Evolutionary conservation across 2,329 filamentous ascomycete genomes (phyloP).

Genomic region (Calonectria hawksworthii): DNA sequence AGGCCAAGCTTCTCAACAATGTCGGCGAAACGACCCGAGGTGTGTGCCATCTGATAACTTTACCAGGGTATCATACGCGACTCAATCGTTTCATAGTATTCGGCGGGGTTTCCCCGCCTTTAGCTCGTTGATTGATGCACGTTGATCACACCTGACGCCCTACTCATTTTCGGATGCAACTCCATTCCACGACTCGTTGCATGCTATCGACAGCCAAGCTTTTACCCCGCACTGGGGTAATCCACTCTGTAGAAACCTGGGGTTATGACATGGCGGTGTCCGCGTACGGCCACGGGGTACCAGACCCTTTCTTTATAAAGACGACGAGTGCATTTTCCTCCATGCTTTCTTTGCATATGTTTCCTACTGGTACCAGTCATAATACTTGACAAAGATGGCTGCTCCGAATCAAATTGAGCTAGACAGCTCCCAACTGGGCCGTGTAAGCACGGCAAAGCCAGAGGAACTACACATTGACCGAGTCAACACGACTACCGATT

Average conservation of each 20-base stretch:
- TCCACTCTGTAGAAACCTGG: not conserved
- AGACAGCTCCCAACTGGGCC: not conserved
- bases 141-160: not conserved
- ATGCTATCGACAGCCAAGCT: not conserved
- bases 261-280: not conserved
- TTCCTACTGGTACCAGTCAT: not conserved
- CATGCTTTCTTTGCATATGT: not conserved
- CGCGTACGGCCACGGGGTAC: not conserved
- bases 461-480: not conserved
- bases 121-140: not conserved
- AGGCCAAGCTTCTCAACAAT: not conserved
- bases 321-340: not conserved
- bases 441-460: not conserved
- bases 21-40: not conserved
- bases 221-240: constrained; percentile 2
- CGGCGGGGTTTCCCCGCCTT: not conserved
- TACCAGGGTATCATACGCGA: not conserved
- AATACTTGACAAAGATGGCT: not conserved
- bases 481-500: not conserved
- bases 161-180: not conserved
- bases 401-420: not conserved
- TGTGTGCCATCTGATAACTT: not conserved
- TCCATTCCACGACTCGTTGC: not conserved
- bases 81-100: not conserved
- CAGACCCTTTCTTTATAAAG: not conserved